Evolutionary conservation across 2,329 filamentous ascomycete species (phyloP).

Genomic region (Camillea tinctor): DNA sequence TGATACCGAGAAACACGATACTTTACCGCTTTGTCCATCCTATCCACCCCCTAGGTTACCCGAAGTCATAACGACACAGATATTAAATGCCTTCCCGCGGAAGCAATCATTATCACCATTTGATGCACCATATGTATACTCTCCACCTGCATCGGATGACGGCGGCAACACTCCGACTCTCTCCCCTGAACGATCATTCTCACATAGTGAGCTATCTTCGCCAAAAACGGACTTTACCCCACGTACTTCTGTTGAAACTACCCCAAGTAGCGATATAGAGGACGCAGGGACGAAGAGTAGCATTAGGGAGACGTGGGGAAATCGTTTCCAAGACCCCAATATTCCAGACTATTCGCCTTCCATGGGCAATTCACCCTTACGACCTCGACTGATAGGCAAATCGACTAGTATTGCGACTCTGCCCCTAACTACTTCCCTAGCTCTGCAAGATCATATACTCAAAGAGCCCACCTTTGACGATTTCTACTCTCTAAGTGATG

Average conservation of each 20-base stretch:
- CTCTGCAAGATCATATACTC: constrained; percentile 37
- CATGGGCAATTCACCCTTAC: constrained; percentile 10
- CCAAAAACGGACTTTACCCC: constrained; percentile 12
- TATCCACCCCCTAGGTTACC: constrained; percentile 3
- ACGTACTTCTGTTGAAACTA: constrained; percentile 7
- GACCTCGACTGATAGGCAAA: constrained; percentile 22
- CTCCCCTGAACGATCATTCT: constrained; percentile 14
- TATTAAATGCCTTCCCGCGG: constrained; percentile 15
- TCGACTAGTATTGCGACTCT: constrained; percentile 28
- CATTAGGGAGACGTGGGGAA: constrained; percentile 28
- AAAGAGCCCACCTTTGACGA: constrained; percentile 53
- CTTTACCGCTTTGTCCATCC: background rate
- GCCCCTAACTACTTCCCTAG: constrained; percentile 24
- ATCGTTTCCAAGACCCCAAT: constrained; percentile 20
- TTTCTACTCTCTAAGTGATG: constrained; percentile 54
- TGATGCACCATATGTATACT: constrained; percentile 11
- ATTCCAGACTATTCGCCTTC: background rate
- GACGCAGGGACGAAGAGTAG: constrained; percentile 1
- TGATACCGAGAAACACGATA: background rate
- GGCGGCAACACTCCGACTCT: constrained; percentile 13
- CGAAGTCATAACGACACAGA: constrained; percentile 7
- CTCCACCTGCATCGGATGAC: constrained; percentile 20
- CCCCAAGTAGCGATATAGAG: background rate
- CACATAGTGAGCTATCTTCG: constrained; percentile 14
- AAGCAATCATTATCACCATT: constrained; percentile 9